Percentiles rank a stretch among this genome's conserved stretches.
Conservation (phyloP, 1,284 basidiomycete genomes). For the Melanopsichium pennsylvanicum region DNA sequence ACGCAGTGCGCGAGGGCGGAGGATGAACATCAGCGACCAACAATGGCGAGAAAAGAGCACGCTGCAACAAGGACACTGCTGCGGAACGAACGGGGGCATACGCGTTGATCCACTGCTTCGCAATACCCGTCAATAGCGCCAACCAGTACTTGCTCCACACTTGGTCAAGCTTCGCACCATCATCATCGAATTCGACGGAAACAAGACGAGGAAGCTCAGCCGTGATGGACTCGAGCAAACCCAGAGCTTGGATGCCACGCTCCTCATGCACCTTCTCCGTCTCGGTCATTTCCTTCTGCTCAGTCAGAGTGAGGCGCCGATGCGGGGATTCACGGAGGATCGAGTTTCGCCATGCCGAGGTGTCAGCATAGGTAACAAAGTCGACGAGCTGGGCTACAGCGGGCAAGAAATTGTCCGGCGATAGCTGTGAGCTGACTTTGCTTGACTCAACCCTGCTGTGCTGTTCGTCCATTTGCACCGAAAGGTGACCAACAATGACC, state of each 20-base stretch:
- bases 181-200: no score
- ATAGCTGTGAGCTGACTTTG: conserved; percentile 68
- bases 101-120: conserved; percentile 84
- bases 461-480: no score
- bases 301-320: conserved; percentile 55
- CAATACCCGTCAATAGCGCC: conserved; percentile 79
- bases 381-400: conserved; percentile 84
- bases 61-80: conserved; percentile 84
- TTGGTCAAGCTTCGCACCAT: conserved; percentile 60
- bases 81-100: conserved; percentile 84
- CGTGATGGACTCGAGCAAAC: conserved; percentile 71
- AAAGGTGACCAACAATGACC: conserved; percentile 11
- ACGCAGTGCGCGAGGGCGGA: conserved; percentile 71
- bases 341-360: conserved; percentile 47
- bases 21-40: background rate
- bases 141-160: conserved; percentile 85
- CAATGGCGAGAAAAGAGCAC: conserved; percentile 73
- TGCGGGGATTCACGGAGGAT: conserved; percentile 26
- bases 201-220: conserved; percentile 51
- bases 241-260: conserved; percentile 82
- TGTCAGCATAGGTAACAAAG: conserved; percentile 71
- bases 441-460: no score
- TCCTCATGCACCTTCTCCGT: conserved; percentile 67
- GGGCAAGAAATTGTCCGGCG: conserved; percentile 80
- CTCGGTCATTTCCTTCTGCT: conserved; percentile 63